These are phyloP conservation scores for Gentiana dahurica DNA, from an alignment of 257 asterid genomes.

Conservation along the genomic window DNA sequence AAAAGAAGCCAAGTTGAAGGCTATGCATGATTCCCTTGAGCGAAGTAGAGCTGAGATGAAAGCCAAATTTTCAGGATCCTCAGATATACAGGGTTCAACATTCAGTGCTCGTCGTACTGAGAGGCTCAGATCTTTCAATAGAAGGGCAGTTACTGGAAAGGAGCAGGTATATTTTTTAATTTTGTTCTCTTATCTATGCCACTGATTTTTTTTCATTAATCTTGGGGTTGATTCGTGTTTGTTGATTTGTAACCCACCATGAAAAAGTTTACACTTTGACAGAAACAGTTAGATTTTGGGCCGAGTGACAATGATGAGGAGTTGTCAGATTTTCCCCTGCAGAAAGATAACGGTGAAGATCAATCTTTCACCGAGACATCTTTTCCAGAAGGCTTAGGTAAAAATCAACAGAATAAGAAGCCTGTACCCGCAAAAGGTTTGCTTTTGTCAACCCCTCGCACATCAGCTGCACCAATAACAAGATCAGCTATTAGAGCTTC, in stretches of 20 bases:
- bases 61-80: constrained; percentile 52
- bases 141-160: constrained; percentile 37
- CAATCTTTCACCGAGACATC: constrained; percentile 32
- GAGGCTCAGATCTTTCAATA: constrained; percentile 64
- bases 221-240: constrained; percentile 19
- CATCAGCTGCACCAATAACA: constrained; percentile 45
- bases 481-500: constrained; percentile 49
- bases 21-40: constrained; percentile 85
- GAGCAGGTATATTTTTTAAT: constrained; percentile 57
- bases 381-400: constrained; percentile 30
- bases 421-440: constrained; percentile 35
- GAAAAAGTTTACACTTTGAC: constrained; percentile 42
- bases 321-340: constrained; percentile 31
- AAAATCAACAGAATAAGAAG: constrained; percentile 40
- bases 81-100: constrained; percentile 30
- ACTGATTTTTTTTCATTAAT: constrained; percentile 11
- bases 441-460: constrained; percentile 51
- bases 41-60: constrained; percentile 75
- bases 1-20: constrained; percentile 81
- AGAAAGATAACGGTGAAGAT: constrained; percentile 27
- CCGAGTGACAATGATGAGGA: constrained; percentile 57
- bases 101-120: constrained; percentile 56
- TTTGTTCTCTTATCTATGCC: constrained; percentile 7
- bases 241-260: constrained; percentile 36
- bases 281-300: constrained; percentile 57